Evolutionary conservation across 164 flowering plant species (phyloP).

Genomic region (Vitis amurensis): DNA sequence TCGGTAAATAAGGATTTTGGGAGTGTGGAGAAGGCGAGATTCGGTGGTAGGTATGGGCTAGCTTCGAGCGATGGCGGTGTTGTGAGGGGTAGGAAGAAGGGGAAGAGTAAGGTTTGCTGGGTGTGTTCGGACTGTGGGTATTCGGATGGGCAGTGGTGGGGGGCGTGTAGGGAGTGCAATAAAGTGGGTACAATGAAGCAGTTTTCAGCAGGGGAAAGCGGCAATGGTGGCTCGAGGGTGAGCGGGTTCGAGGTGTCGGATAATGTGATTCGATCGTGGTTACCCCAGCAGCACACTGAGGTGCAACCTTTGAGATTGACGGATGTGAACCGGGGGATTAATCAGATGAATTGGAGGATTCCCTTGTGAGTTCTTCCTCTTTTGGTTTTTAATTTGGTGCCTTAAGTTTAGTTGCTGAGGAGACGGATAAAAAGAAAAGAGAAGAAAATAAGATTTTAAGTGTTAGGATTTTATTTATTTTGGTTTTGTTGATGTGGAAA

Average conservation of each 20-base stretch:
- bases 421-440: no score
- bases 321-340: slow-evolving; percentile 61
- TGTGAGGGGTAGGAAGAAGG: slow-evolving; percentile 39
- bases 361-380: slow-evolving; percentile 52
- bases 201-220: slow-evolving; percentile 30
- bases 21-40: slow-evolving; percentile 8
- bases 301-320: slow-evolving; percentile 51
- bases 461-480: no score
- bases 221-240: no score
- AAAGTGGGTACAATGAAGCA: slow-evolving; percentile 46
- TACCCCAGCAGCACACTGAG: slow-evolving; percentile 32
- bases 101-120: slow-evolving; percentile 46
- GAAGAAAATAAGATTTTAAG: no score
- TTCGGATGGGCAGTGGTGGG: slow-evolving; percentile 88
- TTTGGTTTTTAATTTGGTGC: background rate
- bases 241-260: slow-evolving; percentile 47
- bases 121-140: slow-evolving; percentile 77
- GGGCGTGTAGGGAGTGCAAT: slow-evolving; percentile 53
- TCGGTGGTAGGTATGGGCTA: background rate
- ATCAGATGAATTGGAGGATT: slow-evolving; percentile 60
- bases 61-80: slow-evolving; percentile 10
- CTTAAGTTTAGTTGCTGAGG: no score
- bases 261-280: slow-evolving; percentile 52
- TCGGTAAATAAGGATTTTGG: background rate
- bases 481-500: no score